Evolutionary conservation across 805 yeast species (phyloP).

Genomic region (Candida takata): DNA sequence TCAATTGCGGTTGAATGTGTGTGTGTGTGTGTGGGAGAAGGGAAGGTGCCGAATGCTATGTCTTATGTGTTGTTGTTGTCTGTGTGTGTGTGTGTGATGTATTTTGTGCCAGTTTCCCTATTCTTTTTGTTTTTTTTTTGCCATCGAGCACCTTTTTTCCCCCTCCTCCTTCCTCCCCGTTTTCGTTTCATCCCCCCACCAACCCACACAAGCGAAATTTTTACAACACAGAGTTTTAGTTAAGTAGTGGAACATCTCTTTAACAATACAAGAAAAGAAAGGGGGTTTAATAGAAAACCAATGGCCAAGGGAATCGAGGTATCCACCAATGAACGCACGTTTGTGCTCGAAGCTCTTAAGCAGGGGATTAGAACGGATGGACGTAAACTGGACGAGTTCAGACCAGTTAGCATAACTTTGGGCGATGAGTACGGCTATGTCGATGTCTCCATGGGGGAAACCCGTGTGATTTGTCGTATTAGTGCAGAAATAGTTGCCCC

Average conservation of each 20-base stretch:
- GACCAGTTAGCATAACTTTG: conserved; percentile 57
- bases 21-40: too few relatives aligned
- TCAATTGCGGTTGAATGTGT: too few relatives aligned
- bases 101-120: neutral
- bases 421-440: conserved; percentile 77
- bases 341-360: conserved; percentile 55
- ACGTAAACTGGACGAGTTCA: conserved; percentile 52
- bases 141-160: neutral
- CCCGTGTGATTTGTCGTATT: conserved; percentile 63
- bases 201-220: too few relatives aligned
- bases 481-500: conserved; percentile 76
- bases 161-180: too few relatives aligned
- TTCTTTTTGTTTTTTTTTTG: neutral
- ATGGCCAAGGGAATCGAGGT: conserved; percentile 61
- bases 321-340: conserved; percentile 56
- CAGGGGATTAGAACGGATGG: conserved; percentile 63
- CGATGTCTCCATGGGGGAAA: conserved; percentile 69
- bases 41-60: too few relatives aligned
- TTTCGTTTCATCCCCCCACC: too few relatives aligned
- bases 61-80: too few relatives aligned
- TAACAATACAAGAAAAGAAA: too few relatives aligned
- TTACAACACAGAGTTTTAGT: too few relatives aligned
- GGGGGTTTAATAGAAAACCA: neutral
- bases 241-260: too few relatives aligned
- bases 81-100: too few relatives aligned